Evolutionary conservation across 2,329 filamentous ascomycete genomes (phyloP), one percentile per base, ranked within the genome.

Genomic region (Trichocomaceae sp.): DNA sequence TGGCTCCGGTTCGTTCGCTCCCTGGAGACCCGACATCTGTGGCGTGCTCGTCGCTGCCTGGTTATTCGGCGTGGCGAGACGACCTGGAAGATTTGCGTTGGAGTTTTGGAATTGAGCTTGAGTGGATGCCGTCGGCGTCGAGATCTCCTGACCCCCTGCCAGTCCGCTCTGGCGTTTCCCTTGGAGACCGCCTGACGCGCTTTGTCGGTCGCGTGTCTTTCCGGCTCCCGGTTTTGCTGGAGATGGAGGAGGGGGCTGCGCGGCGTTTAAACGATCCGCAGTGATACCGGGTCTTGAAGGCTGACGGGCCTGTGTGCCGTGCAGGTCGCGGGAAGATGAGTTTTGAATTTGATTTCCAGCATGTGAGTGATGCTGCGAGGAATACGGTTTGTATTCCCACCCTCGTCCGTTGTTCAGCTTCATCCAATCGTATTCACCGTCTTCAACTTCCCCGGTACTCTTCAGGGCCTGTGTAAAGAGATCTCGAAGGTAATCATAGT

Each of bases 381-480:
- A 78, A 66, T 86, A 83, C 57, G 80, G 77, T 69, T 87, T 87
- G 72, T 85, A 88, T 75, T 95, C 90, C 89, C 89, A 95, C 60
- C 90, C 90, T 75, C 95, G 93, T 63, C 86, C 86, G 75, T 90
- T 89, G 78, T 90, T 93, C 64, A 96, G 80, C 81, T 96, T 96
- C 90, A 97, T 96, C 93, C 93, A 99, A 77, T 99, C 93, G 73
- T 97, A 99, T 72, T 97, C 92, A 67, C 93, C 93, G 73, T 99
- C 93, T 71, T 97, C 93, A 8, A 96, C 86, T 65, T 96, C 91
- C 54, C 91, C 91, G 1, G 88, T 87, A 70, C 90, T 92, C 82
- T 96, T 96, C 60, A 97, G 81, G 19, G 92, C 90, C 74, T 96
- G 89, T 1, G 92, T 96, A 77, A 99, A 96, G 55, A 99, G 84